These are phyloP conservation scores for Tulasnella sp. DNA, from an alignment of 768 basidiomycete species.

Conservation along the genomic window DNA sequence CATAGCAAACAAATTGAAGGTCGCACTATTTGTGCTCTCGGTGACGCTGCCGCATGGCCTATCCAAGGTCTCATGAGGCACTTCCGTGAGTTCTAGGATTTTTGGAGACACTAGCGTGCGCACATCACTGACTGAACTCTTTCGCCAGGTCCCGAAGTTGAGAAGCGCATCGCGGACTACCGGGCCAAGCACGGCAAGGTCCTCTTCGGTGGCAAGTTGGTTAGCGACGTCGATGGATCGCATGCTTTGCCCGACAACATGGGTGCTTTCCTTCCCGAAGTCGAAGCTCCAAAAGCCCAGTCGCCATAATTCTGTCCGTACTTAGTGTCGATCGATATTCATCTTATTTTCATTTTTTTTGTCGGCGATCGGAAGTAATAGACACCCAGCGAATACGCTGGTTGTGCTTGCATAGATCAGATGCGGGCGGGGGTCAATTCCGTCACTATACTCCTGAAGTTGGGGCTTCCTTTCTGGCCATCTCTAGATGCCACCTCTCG, in stretches of 20 bases:
- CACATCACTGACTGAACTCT: neutral
- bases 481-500: constrained; percentile 41
- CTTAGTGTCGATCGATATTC: constrained; percentile 3
- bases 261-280: constrained; percentile 47
- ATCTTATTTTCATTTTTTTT: neutral
- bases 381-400: neutral
- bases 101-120: constrained; percentile 17
- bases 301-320: constrained; percentile 1
- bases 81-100: constrained; percentile 60
- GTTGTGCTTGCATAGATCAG: neutral
- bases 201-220: constrained; percentile 82
- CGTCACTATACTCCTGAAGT: no score
- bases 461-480: neutral
- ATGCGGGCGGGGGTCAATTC: no score
- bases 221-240: constrained; percentile 66
- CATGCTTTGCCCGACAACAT: constrained; percentile 77
- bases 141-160: constrained; percentile 70
- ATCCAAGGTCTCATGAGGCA: constrained; percentile 98
- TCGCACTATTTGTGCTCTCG: constrained; percentile 94
- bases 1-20: constrained; percentile 93
- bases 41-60: constrained; percentile 98
- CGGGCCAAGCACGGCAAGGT: constrained; percentile 77
- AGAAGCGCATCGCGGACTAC: constrained; percentile 80
- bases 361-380: neutral
- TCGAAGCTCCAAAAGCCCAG: constrained; percentile 10